phyloP scores from a whole-genome alignment of 768 basidiomycete species.

The Hygrocybe punicea region DNA sequence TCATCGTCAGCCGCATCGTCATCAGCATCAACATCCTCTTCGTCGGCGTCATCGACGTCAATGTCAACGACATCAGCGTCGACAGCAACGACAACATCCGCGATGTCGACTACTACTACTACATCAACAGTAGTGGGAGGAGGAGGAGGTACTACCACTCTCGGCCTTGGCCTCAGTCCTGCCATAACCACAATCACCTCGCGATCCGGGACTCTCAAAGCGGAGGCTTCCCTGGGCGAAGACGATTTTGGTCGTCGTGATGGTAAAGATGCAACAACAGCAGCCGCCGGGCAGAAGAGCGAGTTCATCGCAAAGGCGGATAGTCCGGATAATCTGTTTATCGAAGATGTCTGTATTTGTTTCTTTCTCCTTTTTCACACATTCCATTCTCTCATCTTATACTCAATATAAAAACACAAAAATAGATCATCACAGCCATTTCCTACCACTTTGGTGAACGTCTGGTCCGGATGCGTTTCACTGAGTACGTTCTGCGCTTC shows the following conservation, averaged over 20 bases:
- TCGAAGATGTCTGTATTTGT: conserved; percentile 77
- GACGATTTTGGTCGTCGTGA: conserved; percentile 63
- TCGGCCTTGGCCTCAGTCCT: conserved; percentile 18
- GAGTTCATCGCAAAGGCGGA: conserved; percentile 59
- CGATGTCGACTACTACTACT: too few species aligned
- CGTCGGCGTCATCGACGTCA: too few species aligned
- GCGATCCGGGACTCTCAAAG: conserved; percentile 61
- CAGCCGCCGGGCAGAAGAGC: conserved; percentile 43
- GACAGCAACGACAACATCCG: too few species aligned
- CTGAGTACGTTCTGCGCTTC: conserved; percentile 85
- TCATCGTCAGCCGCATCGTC: too few species aligned
- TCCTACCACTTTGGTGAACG: conserved; percentile 90
- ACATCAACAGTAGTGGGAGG: conserved; percentile 7
- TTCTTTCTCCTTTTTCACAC: neutral
- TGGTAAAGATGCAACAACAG: conserved; percentile 40
- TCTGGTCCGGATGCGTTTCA: conserved; percentile 81
- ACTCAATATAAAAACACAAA: too few species aligned
- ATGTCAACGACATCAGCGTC: too few species aligned
- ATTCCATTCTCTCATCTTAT: too few species aligned
- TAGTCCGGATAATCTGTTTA: conserved; percentile 77
- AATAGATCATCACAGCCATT: conserved; percentile 79
- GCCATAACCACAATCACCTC: conserved; percentile 40
- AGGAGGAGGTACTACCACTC: conserved; percentile 15
- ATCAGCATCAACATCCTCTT: too few species aligned
- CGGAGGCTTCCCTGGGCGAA: conserved; percentile 62